Conservation (phyloP, 106 monocot genomes). For the Acanthochlamys bracteata region DNA sequence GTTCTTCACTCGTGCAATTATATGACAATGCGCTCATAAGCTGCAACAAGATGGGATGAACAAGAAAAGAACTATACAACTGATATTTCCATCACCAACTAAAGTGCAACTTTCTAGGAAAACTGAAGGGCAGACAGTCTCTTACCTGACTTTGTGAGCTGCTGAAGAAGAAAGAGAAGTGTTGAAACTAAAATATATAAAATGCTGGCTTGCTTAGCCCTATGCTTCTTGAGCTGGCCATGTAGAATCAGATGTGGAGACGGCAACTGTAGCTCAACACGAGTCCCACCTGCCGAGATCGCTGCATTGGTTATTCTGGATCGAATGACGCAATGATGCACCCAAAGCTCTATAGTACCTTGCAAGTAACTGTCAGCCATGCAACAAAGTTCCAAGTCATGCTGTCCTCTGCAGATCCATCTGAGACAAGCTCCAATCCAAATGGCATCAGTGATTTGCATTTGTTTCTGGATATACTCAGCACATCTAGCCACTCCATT, state of each 20-base stretch:
- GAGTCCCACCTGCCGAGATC: constrained; percentile 64
- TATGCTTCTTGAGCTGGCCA: constrained; percentile 15
- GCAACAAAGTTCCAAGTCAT: constrained; percentile 95
- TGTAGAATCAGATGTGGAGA: constrained; percentile 11
- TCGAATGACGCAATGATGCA: constrained; percentile 77
- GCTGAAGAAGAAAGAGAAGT: too few relatives aligned
- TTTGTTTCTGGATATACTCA: constrained; percentile 61
- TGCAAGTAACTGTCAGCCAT: constrained; percentile 71
- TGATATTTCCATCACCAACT: too few relatives aligned
- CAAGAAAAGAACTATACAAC: too few relatives aligned
- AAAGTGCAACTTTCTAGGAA: too few relatives aligned
- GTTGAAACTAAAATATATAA: too few relatives aligned
- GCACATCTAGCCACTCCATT: not conserved
- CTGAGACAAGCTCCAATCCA: constrained; percentile 51
- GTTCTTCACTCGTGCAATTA: too few relatives aligned
- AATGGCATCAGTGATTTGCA: constrained; percentile 68
- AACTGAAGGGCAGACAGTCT: too few relatives aligned
- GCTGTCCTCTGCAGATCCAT: constrained; percentile 62
- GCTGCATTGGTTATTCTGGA: constrained; percentile 47
- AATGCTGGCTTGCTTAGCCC: not conserved
- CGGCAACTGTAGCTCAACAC: constrained; percentile 82
- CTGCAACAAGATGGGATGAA: too few relatives aligned
- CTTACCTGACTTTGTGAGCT: too few relatives aligned
- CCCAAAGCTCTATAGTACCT: constrained; percentile 86
- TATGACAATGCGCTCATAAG: too few relatives aligned